Evolutionary conservation across 768 basidiomycete species (phyloP), one percentile per base, ranked within the genome.

Genomic region (Phanerochaete carnosa): DNA sequence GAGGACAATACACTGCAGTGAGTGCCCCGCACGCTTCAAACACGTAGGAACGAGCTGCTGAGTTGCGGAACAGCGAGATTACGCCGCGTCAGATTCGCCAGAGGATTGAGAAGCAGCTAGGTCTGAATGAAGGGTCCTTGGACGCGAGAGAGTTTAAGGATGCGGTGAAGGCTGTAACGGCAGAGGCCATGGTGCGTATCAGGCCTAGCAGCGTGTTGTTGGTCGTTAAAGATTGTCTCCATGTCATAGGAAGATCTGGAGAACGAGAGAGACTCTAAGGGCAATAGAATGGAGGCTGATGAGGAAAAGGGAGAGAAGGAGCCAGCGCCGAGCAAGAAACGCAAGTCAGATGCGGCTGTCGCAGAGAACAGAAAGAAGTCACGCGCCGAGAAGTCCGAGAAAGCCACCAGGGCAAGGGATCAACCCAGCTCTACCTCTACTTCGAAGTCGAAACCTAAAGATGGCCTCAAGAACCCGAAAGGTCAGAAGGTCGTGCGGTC

Each of bases 21-120:
- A 58, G 69, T 61, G n/a, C 8, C 30, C n/a, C 49, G 5, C 49
- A 26, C 33, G 2, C 39, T 52, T 52, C 51, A 23, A n/a, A 13
- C 16, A 33, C 16, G 51, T 16, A 32, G 30, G 51, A 13, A 19
- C 13, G 15, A 7, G 23, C 6, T 32, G 15, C 51, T 32, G 25
- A 49, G 25, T 16, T 32, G 51, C 12, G 29, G 11, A 3, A 3
- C 8, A 52, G 51, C 32, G 51, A 52, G 32, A 11, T 52, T n/a
- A 52, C 51, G 1, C 51, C 23, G 8, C 51, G 51, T 25, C 74
- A 79, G 13, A 75, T 88, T 26, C 80, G 87, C 13, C 69, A 73
- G 58, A 66, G 75, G n/a, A 55, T 88, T 1, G 87, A 87, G 70
- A 65, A 73, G 26, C 64, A 75, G 25, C 74, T 86, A 46, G 59